phyloP scores from a whole-genome alignment of 208 protist genomes.

The Vickermania spadyakhi region DNA sequence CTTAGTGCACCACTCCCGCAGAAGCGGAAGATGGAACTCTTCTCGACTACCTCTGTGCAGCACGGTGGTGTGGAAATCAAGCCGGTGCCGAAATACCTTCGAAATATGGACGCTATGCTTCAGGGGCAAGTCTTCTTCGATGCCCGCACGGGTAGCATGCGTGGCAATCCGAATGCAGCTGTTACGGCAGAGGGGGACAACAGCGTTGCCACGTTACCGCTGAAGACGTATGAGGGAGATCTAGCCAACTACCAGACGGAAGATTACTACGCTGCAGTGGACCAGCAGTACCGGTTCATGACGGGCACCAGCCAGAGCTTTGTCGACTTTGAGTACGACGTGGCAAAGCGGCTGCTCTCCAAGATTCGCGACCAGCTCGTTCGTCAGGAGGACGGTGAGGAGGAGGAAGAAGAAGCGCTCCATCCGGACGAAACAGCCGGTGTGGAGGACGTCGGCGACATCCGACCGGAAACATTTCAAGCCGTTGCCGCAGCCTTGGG shows the following conservation, averaged over 20 bases:
- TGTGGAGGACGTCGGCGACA: neutral
- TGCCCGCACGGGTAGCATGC: slow-evolving; percentile 81
- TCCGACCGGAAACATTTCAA: neutral
- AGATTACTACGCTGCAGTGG: slow-evolving; percentile 72
- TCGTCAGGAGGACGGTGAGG: neutral
- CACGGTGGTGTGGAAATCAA: slow-evolving; percentile 69
- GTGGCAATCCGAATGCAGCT: slow-evolving; percentile 69
- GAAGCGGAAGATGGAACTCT: slow-evolving; percentile 23
- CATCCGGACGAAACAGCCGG: neutral
- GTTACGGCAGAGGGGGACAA: neutral
- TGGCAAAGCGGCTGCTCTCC: slow-evolving; percentile 17
- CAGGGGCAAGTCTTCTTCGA: slow-evolving; percentile 61
- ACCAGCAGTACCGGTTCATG: slow-evolving; percentile 71
- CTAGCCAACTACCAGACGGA: slow-evolving; percentile 61
- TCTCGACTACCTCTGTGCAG: slow-evolving; percentile 39
- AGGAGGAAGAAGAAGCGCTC: neutral
- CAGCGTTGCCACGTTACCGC: slow-evolving; percentile 3
- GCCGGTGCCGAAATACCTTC: slow-evolving; percentile 79
- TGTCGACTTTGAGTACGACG: slow-evolving; percentile 82
- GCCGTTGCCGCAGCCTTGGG: neutral
- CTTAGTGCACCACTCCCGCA: slow-evolving; percentile 2
- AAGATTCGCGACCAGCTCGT: neutral
- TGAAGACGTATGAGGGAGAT: slow-evolving; percentile 64
- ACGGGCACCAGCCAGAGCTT: slow-evolving; percentile 64
- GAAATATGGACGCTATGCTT: slow-evolving; percentile 54